phyloP scores from a whole-genome alignment of 202 grass and related monocot species.

The Sporobolus alterniflorus region DNA sequence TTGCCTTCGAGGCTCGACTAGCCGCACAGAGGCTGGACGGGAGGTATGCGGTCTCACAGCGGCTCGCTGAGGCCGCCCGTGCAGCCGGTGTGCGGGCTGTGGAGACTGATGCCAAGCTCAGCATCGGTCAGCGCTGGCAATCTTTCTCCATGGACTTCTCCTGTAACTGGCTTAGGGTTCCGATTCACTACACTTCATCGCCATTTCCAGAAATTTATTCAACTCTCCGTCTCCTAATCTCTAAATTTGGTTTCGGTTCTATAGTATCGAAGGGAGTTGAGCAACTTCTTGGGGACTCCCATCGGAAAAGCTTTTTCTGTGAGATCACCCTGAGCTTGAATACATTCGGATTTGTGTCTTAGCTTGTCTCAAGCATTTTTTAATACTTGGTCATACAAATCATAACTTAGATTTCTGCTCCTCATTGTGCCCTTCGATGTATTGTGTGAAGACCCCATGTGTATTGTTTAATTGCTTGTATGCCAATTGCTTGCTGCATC shows the following conservation, averaged over 20 bases:
- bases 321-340: slow-evolving; percentile 49
- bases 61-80: slow-evolving; percentile 62
- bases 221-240: background rate
- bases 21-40: slow-evolving; percentile 69
- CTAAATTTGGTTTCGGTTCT: slow-evolving; percentile 34
- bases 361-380: background rate
- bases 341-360: slow-evolving; percentile 4
- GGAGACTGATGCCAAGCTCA: slow-evolving; percentile 82
- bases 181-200: background rate
- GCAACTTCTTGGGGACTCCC: slow-evolving; percentile 66
- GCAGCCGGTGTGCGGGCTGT: slow-evolving; percentile 50
- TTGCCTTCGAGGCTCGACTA: slow-evolving; percentile 74
- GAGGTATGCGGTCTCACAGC: slow-evolving; percentile 55
- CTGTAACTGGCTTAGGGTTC: slow-evolving; percentile 93
- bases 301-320: slow-evolving; percentile 74
- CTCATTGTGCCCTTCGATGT: slow-evolving; percentile 21
- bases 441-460: slow-evolving; percentile 11
- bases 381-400: background rate
- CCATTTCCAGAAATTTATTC: background rate
- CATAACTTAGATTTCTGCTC: slow-evolving; percentile 24
- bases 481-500: slow-evolving; percentile 4
- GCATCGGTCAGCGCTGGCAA: slow-evolving; percentile 74
- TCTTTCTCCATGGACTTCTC: slow-evolving; percentile 91
- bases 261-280: slow-evolving; percentile 81
- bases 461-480: background rate